Base-by-base conservation (phyloP, 306 rosid genomes). In the Cicer chorassanicum region DNA sequence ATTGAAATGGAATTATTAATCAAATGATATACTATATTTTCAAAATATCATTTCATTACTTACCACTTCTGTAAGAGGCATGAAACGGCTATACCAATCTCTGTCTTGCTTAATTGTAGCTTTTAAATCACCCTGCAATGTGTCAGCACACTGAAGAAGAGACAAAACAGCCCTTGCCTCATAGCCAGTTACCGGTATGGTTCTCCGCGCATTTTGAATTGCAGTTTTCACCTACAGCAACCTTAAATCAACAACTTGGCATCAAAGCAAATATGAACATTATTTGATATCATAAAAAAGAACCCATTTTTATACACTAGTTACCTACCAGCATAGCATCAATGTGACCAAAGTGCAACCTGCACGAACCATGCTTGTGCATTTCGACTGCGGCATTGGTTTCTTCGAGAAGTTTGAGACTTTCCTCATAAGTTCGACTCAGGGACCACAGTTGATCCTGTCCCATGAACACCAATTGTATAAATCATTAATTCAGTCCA, bases 61-160 rank as follows among this genome's bases (percentile, higher is more conserved):
- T 87, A 94, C 98, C 94, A 90, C 82, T 83, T 87, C 89, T 9
- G 97, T 65, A 64, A 94, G 89, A 76, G 98, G 97, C 97, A 90
- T 91, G 81, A 90, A 90, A 68, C 89, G 96, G 53, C 79, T 53
- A 59, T 82, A 71, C 96, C 97, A 90, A 79, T 94, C 93, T 38
- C 77, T 81, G 43, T 86, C 95, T 82, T 87, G 92, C 86, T 87
- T 87, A 34, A 91, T 80, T 51, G 92, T 80, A 61, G 85, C 87
- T 79, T 88, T 88, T 41, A 94, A 72, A 80, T 86, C 88, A 80
- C 75, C 80, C 84, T 85, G 96, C 85, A 94, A 76, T 44, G 78
- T 64, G 15, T 94, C 97, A 15, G 93, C 88, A 79, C 67, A 82
- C 78, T 85, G 87, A 69, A 94, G 87, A 70, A 94, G 91, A 74